phyloP scores from a whole-genome alignment of 1,284 basidiomycete genomes.

The Porphyrellus sp. region DNA sequence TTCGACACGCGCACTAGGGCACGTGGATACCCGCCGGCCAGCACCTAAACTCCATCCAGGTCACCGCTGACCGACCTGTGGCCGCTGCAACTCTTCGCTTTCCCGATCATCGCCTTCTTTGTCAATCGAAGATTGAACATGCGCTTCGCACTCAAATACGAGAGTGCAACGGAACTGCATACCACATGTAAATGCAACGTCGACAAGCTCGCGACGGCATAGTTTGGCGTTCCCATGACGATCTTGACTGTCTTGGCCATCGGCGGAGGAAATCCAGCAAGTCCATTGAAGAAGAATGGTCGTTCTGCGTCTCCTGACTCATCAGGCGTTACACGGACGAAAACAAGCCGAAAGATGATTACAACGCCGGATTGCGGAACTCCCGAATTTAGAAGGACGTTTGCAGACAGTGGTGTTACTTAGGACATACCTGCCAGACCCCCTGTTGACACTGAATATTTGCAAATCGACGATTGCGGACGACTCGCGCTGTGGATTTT shows the following conservation, averaged over 20 bases:
- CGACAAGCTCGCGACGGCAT: neutral
- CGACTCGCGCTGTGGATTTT: neutral
- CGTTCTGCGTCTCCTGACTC: neutral
- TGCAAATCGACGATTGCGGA: neutral
- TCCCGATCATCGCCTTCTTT: neutral
- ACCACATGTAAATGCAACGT: neutral
- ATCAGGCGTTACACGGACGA: neutral
- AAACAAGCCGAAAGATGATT: neutral
- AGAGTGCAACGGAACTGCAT: no score
- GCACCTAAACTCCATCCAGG: constrained; percentile 5
- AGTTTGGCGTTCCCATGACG: neutral
- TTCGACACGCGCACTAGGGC: neutral
- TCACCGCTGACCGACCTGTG: neutral
- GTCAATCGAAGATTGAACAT: neutral
- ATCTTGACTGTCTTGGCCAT: neutral
- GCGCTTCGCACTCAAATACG: neutral
- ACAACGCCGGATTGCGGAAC: neutral
- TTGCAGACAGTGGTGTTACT: neutral
- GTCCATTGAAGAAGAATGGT: neutral
- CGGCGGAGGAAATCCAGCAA: neutral
- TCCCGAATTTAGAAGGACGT: neutral
- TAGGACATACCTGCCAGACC: neutral
- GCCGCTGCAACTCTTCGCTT: neutral
- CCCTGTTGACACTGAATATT: neutral
- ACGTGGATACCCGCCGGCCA: neutral